Percentiles rank a stretch among this genome's conserved stretches.
Conservation (phyloP, 75 land plant genomes). For the Pinus albicaulis region DNA sequence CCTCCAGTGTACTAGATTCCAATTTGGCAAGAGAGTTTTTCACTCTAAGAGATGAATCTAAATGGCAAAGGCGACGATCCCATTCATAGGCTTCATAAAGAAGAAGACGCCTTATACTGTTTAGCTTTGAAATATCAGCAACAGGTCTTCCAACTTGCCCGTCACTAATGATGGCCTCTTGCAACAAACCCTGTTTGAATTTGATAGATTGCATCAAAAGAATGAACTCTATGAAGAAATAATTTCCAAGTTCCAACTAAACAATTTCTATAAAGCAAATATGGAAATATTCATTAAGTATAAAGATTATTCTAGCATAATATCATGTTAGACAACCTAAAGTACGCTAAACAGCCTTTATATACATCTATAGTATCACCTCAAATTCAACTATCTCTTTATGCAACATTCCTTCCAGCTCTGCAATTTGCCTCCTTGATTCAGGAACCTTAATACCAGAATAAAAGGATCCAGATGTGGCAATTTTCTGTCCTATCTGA, state of each 20-base stretch:
- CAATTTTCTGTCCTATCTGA: constrained; percentile 42
- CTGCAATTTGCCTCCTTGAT: constrained; percentile 36
- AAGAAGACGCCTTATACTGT: constrained; percentile 32
- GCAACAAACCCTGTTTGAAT: constrained; percentile 14
- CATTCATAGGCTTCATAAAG: constrained; percentile 44
- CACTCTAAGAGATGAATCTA: constrained; percentile 30
- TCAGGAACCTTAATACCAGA: constrained; percentile 30
- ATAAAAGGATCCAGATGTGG: constrained; percentile 20
- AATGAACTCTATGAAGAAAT: not conserved
- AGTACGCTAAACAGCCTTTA: not conserved
- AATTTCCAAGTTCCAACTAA: not conserved
- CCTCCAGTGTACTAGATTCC: constrained; percentile 3
- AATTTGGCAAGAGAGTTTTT: not conserved
- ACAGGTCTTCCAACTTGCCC: constrained; percentile 1
- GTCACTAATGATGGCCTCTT: constrained; percentile 2
- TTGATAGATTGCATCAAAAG: constrained; percentile 8
- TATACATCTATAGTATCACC: constrained; percentile 18
- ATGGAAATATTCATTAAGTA: not conserved
- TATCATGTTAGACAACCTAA: not conserved
- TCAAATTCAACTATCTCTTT: constrained; percentile 55
- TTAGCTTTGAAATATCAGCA: constrained; percentile 30
- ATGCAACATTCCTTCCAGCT: constrained; percentile 45
- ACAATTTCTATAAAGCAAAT: no score
- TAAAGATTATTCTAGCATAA: not conserved
- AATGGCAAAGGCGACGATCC: constrained; percentile 34